A percentile compares a stretch with the other conserved stretches of the same genome.
Conservation (phyloP, 2,329 filamentous ascomycete genomes). For the Colletotrichum endophyticum region DNA sequence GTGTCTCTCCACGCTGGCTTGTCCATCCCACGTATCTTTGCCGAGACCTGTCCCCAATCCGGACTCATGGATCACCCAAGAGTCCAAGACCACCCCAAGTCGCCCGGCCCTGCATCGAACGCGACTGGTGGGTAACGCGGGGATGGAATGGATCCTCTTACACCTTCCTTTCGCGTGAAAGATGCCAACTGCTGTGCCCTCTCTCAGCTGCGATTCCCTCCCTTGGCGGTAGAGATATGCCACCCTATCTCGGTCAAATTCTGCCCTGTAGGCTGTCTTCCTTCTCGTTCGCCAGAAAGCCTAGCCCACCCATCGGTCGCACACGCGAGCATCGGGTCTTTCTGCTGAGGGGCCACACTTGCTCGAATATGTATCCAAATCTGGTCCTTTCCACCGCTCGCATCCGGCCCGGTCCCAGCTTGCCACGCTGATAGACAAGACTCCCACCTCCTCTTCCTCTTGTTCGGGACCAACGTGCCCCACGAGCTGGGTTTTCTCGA, state of each 20-base stretch:
- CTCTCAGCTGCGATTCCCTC: background rate
- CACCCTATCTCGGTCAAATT: conserved; percentile 6
- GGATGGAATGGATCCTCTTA: conserved; percentile 16
- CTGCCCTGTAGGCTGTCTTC: background rate
- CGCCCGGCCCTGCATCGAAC: background rate
- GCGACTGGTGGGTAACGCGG: conserved; percentile 14
- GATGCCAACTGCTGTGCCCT: conserved; percentile 5
- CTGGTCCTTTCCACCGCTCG: background rate
- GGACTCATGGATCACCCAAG: conserved; percentile 5
- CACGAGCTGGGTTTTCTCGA: background rate
- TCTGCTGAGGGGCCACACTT: background rate
- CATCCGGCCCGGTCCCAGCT: background rate
- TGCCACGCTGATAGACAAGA: conserved; percentile 20
- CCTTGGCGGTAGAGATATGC: conserved; percentile 8
- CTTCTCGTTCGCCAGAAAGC: background rate
- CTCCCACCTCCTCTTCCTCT: background rate
- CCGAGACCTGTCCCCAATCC: background rate
- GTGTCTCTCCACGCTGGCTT: background rate
- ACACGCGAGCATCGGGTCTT: background rate
- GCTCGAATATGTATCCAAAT: background rate
- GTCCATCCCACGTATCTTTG: background rate
- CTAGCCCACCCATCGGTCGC: background rate
- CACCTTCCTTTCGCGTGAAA: conserved; percentile 21
- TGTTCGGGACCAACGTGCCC: background rate
- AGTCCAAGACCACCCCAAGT: background rate